These are phyloP conservation scores for Debaryomyces prosopidis DNA, from an alignment of 805 yeast species.

Conservation along the genomic window DNA sequence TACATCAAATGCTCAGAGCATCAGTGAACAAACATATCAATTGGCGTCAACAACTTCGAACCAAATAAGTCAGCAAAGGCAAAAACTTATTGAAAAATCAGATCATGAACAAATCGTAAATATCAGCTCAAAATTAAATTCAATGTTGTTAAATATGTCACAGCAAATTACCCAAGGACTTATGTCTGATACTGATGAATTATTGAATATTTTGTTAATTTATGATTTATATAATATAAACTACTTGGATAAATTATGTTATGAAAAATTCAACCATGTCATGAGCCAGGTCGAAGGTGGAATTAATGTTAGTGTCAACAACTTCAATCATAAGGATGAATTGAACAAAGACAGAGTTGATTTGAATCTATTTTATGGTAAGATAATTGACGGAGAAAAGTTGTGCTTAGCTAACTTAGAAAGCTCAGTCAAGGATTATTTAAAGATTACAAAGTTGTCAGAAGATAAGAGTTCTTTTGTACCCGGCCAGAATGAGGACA, in stretches of 20 bases:
- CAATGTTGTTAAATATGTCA: conserved; percentile 35
- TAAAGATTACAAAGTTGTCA: conserved; percentile 28
- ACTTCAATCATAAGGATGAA: conserved; percentile 35
- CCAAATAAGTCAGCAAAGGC: conserved; percentile 40
- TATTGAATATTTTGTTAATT: conserved; percentile 47
- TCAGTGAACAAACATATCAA: conserved; percentile 53
- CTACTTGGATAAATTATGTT: conserved; percentile 47
- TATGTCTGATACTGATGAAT: conserved; percentile 53
- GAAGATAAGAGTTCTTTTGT: conserved; percentile 10
- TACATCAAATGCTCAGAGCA: conserved; percentile 47
- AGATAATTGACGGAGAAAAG: conserved; percentile 81
- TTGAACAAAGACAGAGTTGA: conserved; percentile 34
- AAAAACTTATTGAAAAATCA: conserved; percentile 28
- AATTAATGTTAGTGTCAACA: conserved; percentile 59
- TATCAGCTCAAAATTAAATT: conserved; percentile 30
- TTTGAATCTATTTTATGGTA: conserved; percentile 75
- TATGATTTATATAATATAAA: conserved; percentile 62
- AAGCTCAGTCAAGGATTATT: conserved; percentile 54
- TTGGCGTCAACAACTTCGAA: conserved; percentile 47
- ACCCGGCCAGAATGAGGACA: conserved; percentile 11
- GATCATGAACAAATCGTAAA: conserved; percentile 29
- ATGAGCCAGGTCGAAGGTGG: conserved; percentile 80
- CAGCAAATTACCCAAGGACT: conserved; percentile 52
- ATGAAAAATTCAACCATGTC: conserved; percentile 57
- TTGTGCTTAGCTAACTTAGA: conserved; percentile 86